Conservation (phyloP, 139 green algal species). For the Chlamydomonas incerta region DNA sequence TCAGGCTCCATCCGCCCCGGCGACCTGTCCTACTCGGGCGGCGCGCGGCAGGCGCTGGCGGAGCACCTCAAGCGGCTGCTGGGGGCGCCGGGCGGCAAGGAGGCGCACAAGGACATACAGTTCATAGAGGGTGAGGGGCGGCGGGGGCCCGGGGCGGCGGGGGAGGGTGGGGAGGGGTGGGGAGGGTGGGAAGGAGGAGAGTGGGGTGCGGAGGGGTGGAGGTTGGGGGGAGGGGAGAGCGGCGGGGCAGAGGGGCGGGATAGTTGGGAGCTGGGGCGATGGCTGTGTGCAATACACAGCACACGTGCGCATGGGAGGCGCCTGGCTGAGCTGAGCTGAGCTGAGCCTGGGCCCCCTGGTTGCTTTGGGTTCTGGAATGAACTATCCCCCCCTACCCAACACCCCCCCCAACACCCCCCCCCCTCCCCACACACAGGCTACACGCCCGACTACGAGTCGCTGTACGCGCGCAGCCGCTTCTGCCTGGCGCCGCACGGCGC, state of each 20-base stretch:
- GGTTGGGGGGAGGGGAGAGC: too few species aligned
- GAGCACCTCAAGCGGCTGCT: neutral
- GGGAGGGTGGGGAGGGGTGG: too few species aligned
- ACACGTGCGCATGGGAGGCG: too few species aligned
- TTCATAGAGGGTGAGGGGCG: constrained; percentile 42
- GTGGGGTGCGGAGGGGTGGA: too few species aligned
- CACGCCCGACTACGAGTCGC: constrained; percentile 35
- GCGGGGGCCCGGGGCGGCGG: neutral
- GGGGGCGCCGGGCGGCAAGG: neutral
- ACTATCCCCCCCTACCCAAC: neutral
- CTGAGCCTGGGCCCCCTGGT: too few species aligned
- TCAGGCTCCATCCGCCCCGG: constrained; percentile 1
- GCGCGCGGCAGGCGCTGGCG: constrained; percentile 46
- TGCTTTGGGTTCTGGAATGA: too few species aligned
- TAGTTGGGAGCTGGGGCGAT: too few species aligned
- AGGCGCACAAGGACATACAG: constrained; percentile 22
- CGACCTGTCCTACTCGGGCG: constrained; percentile 30
- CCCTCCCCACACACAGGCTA: neutral
- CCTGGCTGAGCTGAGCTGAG: too few species aligned
- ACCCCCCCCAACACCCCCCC: neutral
- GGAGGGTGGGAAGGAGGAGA: neutral
- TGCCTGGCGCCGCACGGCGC: constrained; percentile 59
- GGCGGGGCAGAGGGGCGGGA: too few species aligned
- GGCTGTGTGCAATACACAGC: too few species aligned
- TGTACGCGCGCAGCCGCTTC: constrained; percentile 56